phyloP scores from a whole-genome alignment of 306 rosid species.

The Malus fusca region DNA sequence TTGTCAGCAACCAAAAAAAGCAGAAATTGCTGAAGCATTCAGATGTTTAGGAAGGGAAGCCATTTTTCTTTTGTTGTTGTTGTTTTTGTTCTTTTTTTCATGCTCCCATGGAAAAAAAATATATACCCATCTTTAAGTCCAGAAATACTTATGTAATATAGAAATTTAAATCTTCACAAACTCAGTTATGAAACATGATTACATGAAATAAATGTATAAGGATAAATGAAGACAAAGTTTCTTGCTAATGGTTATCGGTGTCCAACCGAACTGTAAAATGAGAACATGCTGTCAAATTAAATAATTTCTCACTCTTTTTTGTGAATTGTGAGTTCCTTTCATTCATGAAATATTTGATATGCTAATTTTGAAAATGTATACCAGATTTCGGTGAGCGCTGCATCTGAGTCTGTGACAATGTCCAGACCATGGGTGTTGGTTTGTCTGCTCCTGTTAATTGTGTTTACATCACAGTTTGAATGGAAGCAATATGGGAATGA shows the following conservation, averaged over 20 bases:
- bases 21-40: neutral
- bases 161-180: neutral
- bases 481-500: conserved; percentile 55
- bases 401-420: conserved; percentile 20
- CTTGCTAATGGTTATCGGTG: neutral
- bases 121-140: neutral
- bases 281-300: neutral
- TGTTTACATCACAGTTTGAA: conserved; percentile 56
- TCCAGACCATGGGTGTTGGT: conserved; percentile 53
- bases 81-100: neutral
- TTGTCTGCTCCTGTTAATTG: conserved; percentile 46
- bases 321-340: neutral
- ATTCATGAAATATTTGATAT: neutral
- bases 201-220: neutral
- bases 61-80: no score
- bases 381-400: conserved; percentile 25
- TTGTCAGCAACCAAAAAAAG: neutral
- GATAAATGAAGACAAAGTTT: neutral
- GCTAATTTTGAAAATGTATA: neutral
- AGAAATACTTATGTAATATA: neutral
- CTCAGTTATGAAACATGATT: neutral
- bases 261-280: neutral
- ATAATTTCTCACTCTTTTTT: neutral
- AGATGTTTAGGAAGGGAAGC: neutral
- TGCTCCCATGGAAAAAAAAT: neutral